Evolutionary conservation across 352 stramenopile genomes (phyloP), one percentile per base, ranked within the genome.

Genomic region (Pythium oligandrum): DNA sequence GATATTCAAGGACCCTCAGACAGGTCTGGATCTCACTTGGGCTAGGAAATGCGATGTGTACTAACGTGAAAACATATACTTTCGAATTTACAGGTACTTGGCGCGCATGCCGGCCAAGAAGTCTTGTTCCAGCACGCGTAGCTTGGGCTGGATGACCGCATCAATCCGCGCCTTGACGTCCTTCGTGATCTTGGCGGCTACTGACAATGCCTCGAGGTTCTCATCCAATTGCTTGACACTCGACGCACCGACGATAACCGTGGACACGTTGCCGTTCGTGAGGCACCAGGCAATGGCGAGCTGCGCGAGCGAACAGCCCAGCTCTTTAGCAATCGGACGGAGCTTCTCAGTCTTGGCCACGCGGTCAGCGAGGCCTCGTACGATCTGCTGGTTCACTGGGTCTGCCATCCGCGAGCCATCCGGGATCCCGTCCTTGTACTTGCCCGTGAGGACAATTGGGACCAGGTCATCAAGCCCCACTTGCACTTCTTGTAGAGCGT

Each of bases 241-340:
- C 31, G 43, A 81, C 12, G 77, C 74, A n/a, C 74, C 79, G 37
- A 83, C 51, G 4, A 90, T 43, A 31, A 87, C 73, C 4, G 68
- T 81, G 4, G 66, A 75, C 8, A 87, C 75, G 32, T 87, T 73
- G 0, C 53, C 35, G 42, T 88, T 88, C 5, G 61, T 64, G 4
- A 70, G 39, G 32, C 67, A 78, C 78, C 76, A 90, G 35, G 72
- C 78, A 35, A 88, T 54, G 1, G 78, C 72, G 34, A 88, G 61
- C 34, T 72, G 70, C 2, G 63, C 55, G 12, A 78, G 49, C 9
- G 55, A 65, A 45, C 73, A 75, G 2, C 62, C 70, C 6, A 87
- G 46, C 50, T 79, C 43, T 8, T 70, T 58, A 2, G 71, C 69
- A 30, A 79, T 53, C 9, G 63, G 50, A 40, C 76, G 64, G 1